Base-by-base conservation (phyloP, 805 yeast genomes). In the Starmerella geochares region DNA sequence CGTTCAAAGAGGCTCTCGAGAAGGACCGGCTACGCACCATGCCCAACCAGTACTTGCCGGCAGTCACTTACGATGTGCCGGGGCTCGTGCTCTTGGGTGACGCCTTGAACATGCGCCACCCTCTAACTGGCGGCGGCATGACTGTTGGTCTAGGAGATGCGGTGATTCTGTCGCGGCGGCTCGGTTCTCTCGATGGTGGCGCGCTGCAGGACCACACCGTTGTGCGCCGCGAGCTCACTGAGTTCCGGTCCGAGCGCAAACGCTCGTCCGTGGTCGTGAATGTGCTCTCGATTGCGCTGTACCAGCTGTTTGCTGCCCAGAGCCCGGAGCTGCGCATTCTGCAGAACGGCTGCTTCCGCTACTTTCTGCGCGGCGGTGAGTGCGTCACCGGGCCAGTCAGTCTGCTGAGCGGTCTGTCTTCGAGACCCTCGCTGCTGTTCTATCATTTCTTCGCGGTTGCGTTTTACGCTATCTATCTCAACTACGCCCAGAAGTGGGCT, bases 121-220 rank as follows among this genome's bases (percentile, higher is more conserved):
- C 98, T 24, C 75, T 92, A 54, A 92, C 97, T 1, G 98, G 98
- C 47, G 98, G 98, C 56, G 98, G 98, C 54, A 92, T 92, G 98
- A 87, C 97, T 23, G 98, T 92, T 38, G 96, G 96, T 2, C 71
- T 92, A 53, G 84, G 80, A 62, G 98, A 92, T 66, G 84, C 86
- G 3, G 82, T 75, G 0, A 63, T 83, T 29, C 71, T 87, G 41
- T 78, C 84, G 17, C 74, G 76, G 57, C 67, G 84, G 35, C 71
- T 92, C 47, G 71, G 77, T 8, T 77, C 82, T 48, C 60, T 73
- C 47, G 21, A 69, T 1, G 75, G 79, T 5, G 77, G 75, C 47
- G 43, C 47, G 21, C 72, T 92, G 44, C 62, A 62, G 23, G 82
- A 87, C 62, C 73, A 80, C 57, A 75, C 67, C 14, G 59, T 68